Evolutionary conservation across 2,329 filamentous ascomycete species (phyloP), one percentile per base, ranked within the genome.

Genomic region (Phialophora chinensis): DNA sequence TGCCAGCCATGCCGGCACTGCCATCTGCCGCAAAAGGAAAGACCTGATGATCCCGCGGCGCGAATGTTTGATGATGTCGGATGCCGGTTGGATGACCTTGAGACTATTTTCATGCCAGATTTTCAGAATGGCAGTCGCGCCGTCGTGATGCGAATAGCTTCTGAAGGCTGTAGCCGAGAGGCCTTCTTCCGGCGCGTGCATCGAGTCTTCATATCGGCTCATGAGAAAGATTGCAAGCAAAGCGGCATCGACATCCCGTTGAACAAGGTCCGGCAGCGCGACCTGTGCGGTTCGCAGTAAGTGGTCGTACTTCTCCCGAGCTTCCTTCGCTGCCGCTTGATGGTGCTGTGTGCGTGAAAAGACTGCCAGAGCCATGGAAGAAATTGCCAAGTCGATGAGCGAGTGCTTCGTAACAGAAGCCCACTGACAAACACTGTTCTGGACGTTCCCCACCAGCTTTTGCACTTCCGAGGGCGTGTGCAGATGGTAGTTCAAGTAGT

Each of bases 91-190:
- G 1, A 53, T 33, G 20, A 14, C 20, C 10, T n/a, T 14, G 33
- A 50, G 44, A 1, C 66, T 47, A 4, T 62, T 60, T 11, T 75
- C 68, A 14, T 70, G 71, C 75, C 76, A 77, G 17, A 70, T 47
- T 54, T 74, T 75, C 54, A 77, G 53, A 31, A 77, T 70, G 10
- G 73, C 73, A 52, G 74, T 57, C 10, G 73, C 74, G 17, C 75
- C 75, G 68, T 74, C 71, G 64, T 76, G 72, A 69, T 77, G 75
- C 17, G 74, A 83, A 66, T 81, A 83, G n/a, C 77, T 69, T 29
- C 20, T 52, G 27, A 60, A 25, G 14, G 55, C n/a, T 14, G 11
- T 50, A 29, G 31, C n/a, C 4, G 35, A 23, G 12, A 38, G 17
- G 27, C 33, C 35, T 42, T 59, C 33, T 6, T 23, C 17, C 2